A percentile compares a stretch with the other conserved stretches of the same genome.
phyloP scores from a whole-genome alignment of 768 basidiomycete genomes.

The Tulasnella sp. region DNA sequence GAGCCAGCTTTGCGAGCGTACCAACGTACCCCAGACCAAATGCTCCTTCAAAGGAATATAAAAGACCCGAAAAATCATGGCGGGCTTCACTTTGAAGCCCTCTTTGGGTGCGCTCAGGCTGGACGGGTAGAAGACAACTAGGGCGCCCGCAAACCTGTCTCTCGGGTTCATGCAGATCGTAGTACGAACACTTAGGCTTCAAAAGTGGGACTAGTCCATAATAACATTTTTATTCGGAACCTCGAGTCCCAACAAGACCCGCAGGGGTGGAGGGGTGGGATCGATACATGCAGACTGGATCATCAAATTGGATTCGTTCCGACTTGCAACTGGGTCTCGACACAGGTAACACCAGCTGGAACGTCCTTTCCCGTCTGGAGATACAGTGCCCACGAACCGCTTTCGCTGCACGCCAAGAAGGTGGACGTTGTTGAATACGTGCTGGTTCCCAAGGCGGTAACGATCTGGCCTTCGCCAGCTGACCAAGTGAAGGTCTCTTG shows the following conservation, averaged over 20 bases:
- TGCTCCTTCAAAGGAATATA: too few species aligned
- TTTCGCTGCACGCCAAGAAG: conserved; percentile 7
- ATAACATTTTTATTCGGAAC: neutral
- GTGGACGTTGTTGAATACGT: neutral
- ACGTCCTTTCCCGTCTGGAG: conserved; percentile 8
- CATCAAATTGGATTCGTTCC: neutral
- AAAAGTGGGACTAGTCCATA: neutral
- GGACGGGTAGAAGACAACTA: too few species aligned
- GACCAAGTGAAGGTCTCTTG: neutral
- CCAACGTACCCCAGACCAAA: too few species aligned
- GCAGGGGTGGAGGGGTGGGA: neutral
- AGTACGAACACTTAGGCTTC: too few species aligned
- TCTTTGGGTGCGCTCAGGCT: too few species aligned
- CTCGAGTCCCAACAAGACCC: too few species aligned
- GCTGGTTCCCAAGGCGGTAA: neutral
- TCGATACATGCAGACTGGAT: neutral
- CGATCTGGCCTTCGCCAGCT: neutral
- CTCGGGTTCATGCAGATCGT: too few species aligned
- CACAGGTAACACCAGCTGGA: conserved; percentile 10
- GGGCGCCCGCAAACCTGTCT: too few species aligned
- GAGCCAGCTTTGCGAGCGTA: neutral
- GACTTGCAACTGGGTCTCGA: neutral
- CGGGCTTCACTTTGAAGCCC: too few species aligned
- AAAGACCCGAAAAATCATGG: too few species aligned
- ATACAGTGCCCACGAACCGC: conserved; percentile 10